Evolutionary conservation across 345 rosid genomes (phyloP).

Genomic region (Mangifera indica): DNA sequence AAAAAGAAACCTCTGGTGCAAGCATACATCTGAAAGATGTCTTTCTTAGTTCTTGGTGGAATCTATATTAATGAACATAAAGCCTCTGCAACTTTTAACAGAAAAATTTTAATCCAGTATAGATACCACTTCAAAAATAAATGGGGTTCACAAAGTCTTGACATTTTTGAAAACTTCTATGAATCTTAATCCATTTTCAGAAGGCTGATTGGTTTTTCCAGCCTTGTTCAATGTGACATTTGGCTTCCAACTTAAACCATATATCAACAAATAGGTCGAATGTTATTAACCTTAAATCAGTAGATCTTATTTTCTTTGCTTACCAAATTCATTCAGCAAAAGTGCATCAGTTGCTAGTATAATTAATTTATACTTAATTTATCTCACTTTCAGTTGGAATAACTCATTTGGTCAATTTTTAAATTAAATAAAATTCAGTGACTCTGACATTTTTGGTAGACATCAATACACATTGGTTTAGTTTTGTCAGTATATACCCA

Average conservation of each 20-base stretch:
- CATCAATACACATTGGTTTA: background rate
- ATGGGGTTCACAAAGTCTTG: background rate
- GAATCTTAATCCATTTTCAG: background rate
- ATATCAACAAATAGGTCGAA: background rate
- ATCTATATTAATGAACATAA: background rate
- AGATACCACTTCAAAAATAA: background rate
- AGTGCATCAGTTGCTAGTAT: background rate
- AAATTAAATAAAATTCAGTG: background rate
- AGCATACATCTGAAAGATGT: conserved; percentile 2
- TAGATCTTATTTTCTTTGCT: conserved; percentile 3
- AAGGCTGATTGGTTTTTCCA: too few species aligned
- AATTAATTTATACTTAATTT: background rate
- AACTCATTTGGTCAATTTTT: background rate
- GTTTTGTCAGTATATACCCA: background rate
- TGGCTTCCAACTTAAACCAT: background rate
- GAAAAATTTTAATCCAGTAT: background rate
- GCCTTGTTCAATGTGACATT: background rate
- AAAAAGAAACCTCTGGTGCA: background rate
- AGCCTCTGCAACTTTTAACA: background rate
- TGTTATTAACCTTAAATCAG: background rate
- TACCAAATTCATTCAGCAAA: background rate
- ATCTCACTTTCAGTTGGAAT: background rate
- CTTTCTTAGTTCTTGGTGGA: background rate
- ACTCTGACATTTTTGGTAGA: background rate
- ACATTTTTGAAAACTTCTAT: background rate